Evolutionary conservation across 2,329 filamentous ascomycete species (phyloP), one percentile per base, ranked within the genome.

Genomic region (Penicillium polonicum): DNA sequence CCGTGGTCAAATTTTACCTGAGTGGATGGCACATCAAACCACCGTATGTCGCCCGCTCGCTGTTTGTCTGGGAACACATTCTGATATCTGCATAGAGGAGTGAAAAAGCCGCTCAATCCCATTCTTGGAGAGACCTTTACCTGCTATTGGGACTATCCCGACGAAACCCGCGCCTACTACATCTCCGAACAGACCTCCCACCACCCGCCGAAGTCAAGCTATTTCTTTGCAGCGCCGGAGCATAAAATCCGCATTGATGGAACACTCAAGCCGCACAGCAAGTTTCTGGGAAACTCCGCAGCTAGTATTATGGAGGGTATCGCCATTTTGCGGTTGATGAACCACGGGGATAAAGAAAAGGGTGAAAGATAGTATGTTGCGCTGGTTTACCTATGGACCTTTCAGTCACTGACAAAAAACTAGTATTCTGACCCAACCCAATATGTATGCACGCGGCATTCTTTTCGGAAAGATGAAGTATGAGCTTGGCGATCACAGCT

Each of bases 381-480:
- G 13, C 27, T n/a, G 5, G 6, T 36, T 33, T 33, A 15, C 23
- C n/a, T 19, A 5, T 15, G 9, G n/a, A n/a, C 19, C 33, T 21
- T 45, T n/a, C 23, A 10, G 10, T 25, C 52, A 61, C 60, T 61
- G 10, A 62, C 52, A 23, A 42, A 41, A 15, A 31, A 53, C 17
- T 66, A 95, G 91, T 76, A 90, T 95, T 70, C 78, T 97, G 52
- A 97, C 94, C 5, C 94, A 99, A 71, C 94, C 94, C 19, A 99
- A 99, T 79, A 99, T 99, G 92, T 99, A 99, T 74, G 94, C 93
- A 23, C 86, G 94, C 61, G 93, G 94, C 36, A 97, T 99, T 59
- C 81, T 99, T 9, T 97, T 99, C 70, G 94, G 94, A 48, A 97
- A 97, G 76, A 97, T 99, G 94, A 97, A 97, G 76, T 99, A 97